These are phyloP conservation scores for Kodamaea alishanica DNA, from an alignment of 1,139 yeast genomes.

Conservation along the genomic window DNA sequence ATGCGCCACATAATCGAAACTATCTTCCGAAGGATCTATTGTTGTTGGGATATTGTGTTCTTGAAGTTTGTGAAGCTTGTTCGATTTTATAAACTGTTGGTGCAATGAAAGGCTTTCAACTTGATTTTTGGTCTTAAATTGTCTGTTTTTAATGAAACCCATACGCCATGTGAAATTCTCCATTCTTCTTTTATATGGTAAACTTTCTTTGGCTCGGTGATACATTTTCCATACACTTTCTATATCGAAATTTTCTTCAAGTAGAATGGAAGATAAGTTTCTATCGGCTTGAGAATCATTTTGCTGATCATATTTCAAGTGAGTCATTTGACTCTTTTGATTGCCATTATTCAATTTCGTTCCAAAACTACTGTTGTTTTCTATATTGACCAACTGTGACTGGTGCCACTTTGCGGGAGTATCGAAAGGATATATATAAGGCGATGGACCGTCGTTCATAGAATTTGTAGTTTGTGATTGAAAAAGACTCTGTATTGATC, in stretches of 20 bases:
- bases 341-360: background rate
- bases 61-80: background rate
- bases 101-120: background rate
- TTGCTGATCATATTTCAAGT: background rate
- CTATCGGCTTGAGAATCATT: slow-evolving; percentile 1
- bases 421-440: no score
- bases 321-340: background rate
- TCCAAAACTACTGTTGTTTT: no score
- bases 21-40: slow-evolving; percentile 45
- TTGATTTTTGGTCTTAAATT: slow-evolving; percentile 3
- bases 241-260: slow-evolving; percentile 40
- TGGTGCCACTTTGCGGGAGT: no score
- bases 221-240: slow-evolving; percentile 78
- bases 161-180: slow-evolving; percentile 84
- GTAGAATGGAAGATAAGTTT: slow-evolving; percentile 3
- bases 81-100: background rate
- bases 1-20: slow-evolving; percentile 66
- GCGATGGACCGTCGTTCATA: no score
- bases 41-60: slow-evolving; percentile 8
- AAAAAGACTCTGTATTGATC: no score
- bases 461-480: no score
- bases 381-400: no score
- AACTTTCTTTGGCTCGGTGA: slow-evolving; percentile 68
- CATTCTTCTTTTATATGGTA: slow-evolving; percentile 73
- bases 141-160: slow-evolving; percentile 57